Base-by-base conservation (phyloP, 2,329 filamentous ascomycete species). In the Dendryphion nanum region DNA sequence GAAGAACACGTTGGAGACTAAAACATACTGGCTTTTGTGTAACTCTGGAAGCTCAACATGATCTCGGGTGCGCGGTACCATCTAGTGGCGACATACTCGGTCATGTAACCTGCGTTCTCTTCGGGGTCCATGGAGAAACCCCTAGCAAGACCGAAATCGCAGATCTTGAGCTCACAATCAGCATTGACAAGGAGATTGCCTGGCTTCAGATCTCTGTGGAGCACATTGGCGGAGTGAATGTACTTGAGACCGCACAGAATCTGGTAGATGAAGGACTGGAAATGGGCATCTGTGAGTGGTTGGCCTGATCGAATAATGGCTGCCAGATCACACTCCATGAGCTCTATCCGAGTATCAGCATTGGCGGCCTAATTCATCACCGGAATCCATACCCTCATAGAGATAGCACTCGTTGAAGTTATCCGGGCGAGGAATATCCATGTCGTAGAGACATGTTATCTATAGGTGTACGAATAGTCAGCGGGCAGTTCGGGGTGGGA, bases 241-340 rank as follows among this genome's bases (percentile, higher is more conserved):
- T 97, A 98, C 76, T 98, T 98, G 55, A 98, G 78, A 49, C 93
- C 93, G 67, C 93, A 97, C 5, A 98, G 85, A 53, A 98, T 98
- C 77, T 98, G 93, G 76, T 98, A 98, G 72, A 98, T 96, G 74
- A 98, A 98, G 36, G 93, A 97, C 72, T 98, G 93, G 76, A 98
- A 98, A 70, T 98, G 93, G 38, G 93, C 93, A 64, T 98, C 93
- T 61, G 93, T 98, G 64, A 98, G 77, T 33, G 93, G 90, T 68
- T 98, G 93, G 46, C 93, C 93, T 29, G 91, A 97, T 53, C 93
- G 84, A 59, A 98, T 97, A 67, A 98, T 98, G 51, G 93, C 93
- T 20, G 93, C 93, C 66, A 98, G 72, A 71, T 98, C 93, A 73
- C 93, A 97, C 67, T 98, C 93, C 93, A 98, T 98, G 68, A 98